phyloP scores from a whole-genome alignment of 352 stramenopile species.

The Phytophthora capsici region DNA sequence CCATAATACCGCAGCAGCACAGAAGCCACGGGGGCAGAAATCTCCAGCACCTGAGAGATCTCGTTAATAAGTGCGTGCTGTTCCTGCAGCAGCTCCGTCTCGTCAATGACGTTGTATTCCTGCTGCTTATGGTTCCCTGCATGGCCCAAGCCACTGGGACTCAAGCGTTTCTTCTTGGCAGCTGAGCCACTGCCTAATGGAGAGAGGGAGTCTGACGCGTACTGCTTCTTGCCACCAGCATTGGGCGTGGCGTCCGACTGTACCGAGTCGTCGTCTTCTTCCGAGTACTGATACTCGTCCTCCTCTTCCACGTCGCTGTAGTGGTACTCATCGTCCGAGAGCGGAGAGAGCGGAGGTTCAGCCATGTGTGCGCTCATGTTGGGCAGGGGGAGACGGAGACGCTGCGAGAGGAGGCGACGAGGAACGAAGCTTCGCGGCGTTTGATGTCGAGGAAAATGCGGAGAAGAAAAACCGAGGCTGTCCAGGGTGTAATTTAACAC shows the following conservation, averaged over 20 bases:
- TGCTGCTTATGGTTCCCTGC: slow-evolving; percentile 33
- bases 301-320: slow-evolving; percentile 84
- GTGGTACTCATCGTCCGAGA: slow-evolving; percentile 85
- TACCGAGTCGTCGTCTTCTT: slow-evolving; percentile 46
- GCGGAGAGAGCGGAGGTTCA: slow-evolving; percentile 47
- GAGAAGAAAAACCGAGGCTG: slow-evolving; percentile 15
- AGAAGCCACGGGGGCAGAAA: slow-evolving; percentile 58
- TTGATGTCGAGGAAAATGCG: slow-evolving; percentile 27
- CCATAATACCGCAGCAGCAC: slow-evolving; percentile 85
- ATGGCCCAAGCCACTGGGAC: slow-evolving; percentile 39
- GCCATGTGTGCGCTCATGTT: slow-evolving; percentile 26
- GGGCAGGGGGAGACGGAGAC: neutral
- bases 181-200: slow-evolving; percentile 50
- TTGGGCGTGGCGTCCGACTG: slow-evolving; percentile 30
- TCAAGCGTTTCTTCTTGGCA: slow-evolving; percentile 81
- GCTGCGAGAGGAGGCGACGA: slow-evolving; percentile 1
- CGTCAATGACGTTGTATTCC: slow-evolving; percentile 88
- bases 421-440: slow-evolving; percentile 13
- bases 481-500: neutral
- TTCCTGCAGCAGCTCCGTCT: slow-evolving; percentile 78
- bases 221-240: slow-evolving; percentile 41
- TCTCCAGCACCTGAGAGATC: slow-evolving; percentile 82
- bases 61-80: slow-evolving; percentile 69
- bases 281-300: slow-evolving; percentile 75
- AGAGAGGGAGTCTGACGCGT: slow-evolving; percentile 42